A percentile compares a stretch with the other conserved stretches of the same genome.
Conservation (phyloP, 345 rosid genomes). For the Raphanus raphanistrum region DNA sequence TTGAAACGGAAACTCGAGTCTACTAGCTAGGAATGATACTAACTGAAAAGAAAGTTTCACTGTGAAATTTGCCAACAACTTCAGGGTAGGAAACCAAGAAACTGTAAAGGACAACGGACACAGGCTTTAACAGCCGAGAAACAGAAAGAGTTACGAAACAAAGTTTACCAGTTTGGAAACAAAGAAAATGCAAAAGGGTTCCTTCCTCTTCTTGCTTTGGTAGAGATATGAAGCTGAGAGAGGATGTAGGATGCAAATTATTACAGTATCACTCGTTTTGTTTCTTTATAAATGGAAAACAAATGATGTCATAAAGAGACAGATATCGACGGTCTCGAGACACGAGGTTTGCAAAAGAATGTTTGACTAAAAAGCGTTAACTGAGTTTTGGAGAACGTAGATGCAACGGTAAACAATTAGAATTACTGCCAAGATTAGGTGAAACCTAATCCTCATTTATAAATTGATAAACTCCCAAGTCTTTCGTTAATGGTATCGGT, state of each 20-base stretch:
- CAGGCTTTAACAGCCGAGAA: not conserved
- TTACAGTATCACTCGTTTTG: not conserved
- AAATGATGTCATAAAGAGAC: conserved; percentile 22
- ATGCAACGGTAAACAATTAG: conserved; percentile 17
- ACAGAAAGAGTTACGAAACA: not conserved
- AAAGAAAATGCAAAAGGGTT: not conserved
- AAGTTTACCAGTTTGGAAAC: conserved; percentile 23
- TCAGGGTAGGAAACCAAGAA: not conserved
- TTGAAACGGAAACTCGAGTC: conserved; percentile 6
- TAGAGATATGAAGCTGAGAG: conserved; percentile 1
- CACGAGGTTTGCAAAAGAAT: conserved; percentile 21
- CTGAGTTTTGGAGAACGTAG: conserved; percentile 16
- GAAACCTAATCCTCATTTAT: not conserved
- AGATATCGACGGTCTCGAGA: conserved; percentile 21
- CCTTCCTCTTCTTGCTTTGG: conserved; percentile 20
- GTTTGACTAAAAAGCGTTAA: conserved; percentile 23
- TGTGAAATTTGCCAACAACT: conserved; percentile 18
- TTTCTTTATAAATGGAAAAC: not conserved
- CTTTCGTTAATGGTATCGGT: not conserved
- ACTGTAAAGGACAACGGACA: not conserved
- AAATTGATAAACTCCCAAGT: not conserved
- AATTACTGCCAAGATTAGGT: conserved; percentile 24
- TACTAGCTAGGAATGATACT: not conserved
- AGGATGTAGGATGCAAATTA: not conserved
- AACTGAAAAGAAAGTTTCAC: conserved; percentile 26